phyloP scores from a whole-genome alignment of 805 yeast species.

The Nakazawaea pomicola region DNA sequence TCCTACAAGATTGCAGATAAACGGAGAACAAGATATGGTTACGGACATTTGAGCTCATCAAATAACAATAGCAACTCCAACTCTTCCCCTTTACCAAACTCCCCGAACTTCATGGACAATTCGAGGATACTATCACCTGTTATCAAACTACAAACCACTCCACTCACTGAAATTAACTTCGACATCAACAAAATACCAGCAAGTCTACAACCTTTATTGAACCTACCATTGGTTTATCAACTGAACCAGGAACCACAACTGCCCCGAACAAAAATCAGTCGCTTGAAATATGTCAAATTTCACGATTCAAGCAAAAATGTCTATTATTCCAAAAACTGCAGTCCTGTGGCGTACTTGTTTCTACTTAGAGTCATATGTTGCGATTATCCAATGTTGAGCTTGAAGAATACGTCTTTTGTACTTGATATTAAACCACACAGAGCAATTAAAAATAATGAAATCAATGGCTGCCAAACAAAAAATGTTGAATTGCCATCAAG shows the following conservation, averaged over 20 bases:
- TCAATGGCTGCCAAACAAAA: slow-evolving; percentile 6
- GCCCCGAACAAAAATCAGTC: neutral
- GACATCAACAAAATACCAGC: slow-evolving; percentile 12
- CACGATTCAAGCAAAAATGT: neutral
- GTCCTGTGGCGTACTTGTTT: neutral
- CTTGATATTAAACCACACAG: neutral
- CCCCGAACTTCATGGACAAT: slow-evolving; percentile 1
- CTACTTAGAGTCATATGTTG: neutral
- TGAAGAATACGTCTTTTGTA: neutral
- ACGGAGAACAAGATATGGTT: slow-evolving; percentile 14
- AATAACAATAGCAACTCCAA: too few species aligned
- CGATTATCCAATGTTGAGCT: too few species aligned
- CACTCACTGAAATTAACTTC: slow-evolving; percentile 14
- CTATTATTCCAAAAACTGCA: neutral
- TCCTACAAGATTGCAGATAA: slow-evolving; percentile 23
- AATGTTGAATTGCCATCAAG: slow-evolving; percentile 26
- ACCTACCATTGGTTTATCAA: slow-evolving; percentile 13
- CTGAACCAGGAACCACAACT: too few species aligned
- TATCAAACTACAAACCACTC: slow-evolving; percentile 6
- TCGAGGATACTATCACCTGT: too few species aligned
- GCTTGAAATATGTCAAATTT: neutral
- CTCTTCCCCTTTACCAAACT: neutral
- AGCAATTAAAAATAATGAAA: slow-evolving; percentile 4
- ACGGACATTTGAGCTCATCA: slow-evolving; percentile 1
- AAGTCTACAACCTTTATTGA: slow-evolving; percentile 12